Base-by-base conservation (phyloP, 805 yeast genomes). In the Candida maris region DNA sequence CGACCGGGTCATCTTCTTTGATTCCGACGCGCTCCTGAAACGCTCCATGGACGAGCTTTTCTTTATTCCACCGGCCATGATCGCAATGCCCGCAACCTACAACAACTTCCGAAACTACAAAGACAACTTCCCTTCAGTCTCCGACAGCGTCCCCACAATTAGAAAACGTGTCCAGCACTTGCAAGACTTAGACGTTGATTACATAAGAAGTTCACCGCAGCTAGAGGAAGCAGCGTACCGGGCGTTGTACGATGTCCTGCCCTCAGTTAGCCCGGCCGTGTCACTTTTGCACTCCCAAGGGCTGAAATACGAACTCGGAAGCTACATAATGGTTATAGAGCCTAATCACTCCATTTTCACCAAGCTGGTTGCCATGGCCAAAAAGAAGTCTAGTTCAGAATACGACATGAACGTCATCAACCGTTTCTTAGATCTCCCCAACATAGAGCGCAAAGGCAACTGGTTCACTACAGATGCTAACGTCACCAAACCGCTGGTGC, bases 311-410 rank as follows among this genome's bases (percentile, higher is more conserved):
- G 28, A 41, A 35, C 37, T 69, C 44, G 68, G 65, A 0, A 66
- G 70, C 28, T 75, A 74, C 42, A 52, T 81, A 5, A 79, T 81
- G 80, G 81, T 80, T 5, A 59, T 79, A n/a, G 67, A 62, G 27
- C 86, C 86, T 3, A 62, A 48, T 24, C 20, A 37, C 4, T 22
- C 39, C 1, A 46, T 54, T 2, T 61, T 48, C 39, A 34, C 51
- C 10, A 38, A 49, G 16, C 41, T 51, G 34, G 36, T 52, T 10
- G 15, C 24, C 15, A 54, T 57, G 24, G 46, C 59, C 0, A 42
- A 47, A 10, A 39, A 58, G 3, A 60, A 65, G 35, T 24, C 41
- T 4, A 20, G 38, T 1, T 42, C 53, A n/a, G 78, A 75, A 22
- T 73, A 65, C 44, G 81, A 76, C 48, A 74, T 75, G 80, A 81